Base-by-base conservation (phyloP, 1,284 basidiomycete species). In the Sporisorium sorghi region DNA sequence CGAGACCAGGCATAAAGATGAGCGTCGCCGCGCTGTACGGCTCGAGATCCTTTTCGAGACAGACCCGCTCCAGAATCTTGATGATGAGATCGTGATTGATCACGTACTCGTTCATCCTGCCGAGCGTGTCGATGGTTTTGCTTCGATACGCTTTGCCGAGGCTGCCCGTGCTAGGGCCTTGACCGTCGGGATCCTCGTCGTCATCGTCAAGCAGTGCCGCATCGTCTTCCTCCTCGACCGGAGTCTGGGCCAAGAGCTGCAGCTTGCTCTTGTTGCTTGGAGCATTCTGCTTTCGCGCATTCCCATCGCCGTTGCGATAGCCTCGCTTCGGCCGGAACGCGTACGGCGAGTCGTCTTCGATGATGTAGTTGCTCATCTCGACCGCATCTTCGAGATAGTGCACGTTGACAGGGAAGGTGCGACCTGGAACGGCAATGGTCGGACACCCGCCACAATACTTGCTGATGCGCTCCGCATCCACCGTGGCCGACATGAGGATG, bases 401-500 rank as follows among this genome's bases (percentile, higher is more conserved):
- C 19, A 92, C 88, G 50, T 93, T 90, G 12, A 99, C 97, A 10
- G 97, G 96, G 87, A 94, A 99, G 0, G 95, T 98, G n/a, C 97
- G 89, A 2, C 97, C 97, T 9, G 96, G 96, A 17, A 99, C 93
- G 0, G 72, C 51, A 23, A 84, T 47, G 26, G 91, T 90, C 0
- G 94, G 94, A 83, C 95, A 97, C 26, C 90, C 90, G 21, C 92
- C 93, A 83, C 99, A 98, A 86, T 93, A 99, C 23, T 86, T 86
- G n/a, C 94, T 93, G 54, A 99, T 91, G 85, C 97, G 96, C 66
- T 95, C 92, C 19, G 84, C 92, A 80, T 99, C 94, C 30, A 98
- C 88, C 0, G 97, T 99, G 0, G 97, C 97, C 24, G 94, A 97
- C 97, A 99, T 99, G 58, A 99, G 88, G 33, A 99, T 90, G 32